Conservation (phyloP, 495 filamentous ascomycete species). For the Trypethelium eluteriae region DNA sequence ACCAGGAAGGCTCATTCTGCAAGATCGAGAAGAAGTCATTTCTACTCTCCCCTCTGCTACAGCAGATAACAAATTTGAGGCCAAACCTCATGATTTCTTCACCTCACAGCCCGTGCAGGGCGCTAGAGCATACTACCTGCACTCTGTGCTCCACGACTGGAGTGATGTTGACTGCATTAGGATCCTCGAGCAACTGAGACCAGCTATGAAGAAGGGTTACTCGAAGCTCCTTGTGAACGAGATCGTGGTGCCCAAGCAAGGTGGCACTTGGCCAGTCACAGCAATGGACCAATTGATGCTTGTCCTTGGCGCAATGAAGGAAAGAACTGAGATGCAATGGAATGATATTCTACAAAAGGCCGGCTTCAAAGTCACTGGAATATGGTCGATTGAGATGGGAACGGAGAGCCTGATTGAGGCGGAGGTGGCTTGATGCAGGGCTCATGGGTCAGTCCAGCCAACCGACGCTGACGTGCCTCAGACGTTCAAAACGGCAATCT, state of each 20-base stretch:
- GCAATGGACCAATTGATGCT: slow-evolving; percentile 45
- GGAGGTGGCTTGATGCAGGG: not conserved
- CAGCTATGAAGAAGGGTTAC: slow-evolving; percentile 44
- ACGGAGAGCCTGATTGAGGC: slow-evolving; percentile 1
- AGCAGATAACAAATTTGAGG: slow-evolving; percentile 2
- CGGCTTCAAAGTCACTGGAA: not conserved
- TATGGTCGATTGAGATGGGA: not conserved
- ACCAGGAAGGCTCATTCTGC: slow-evolving; percentile 42
- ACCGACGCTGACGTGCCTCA: too few relatives aligned
- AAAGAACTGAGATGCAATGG: slow-evolving; percentile 1
- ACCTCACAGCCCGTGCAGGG: slow-evolving; percentile 44
- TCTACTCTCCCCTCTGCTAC: slow-evolving; percentile 31
- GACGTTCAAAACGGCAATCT: too few relatives aligned
- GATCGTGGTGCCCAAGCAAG: slow-evolving; percentile 42
- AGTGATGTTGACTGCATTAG: slow-evolving; percentile 10
- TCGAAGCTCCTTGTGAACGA: slow-evolving; percentile 47
- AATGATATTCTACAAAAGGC: not conserved
- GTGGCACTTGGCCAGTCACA: slow-evolving; percentile 38
- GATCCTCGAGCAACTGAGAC: slow-evolving; percentile 16
- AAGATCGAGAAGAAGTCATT: slow-evolving; percentile 43
- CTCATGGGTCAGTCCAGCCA: too few relatives aligned
- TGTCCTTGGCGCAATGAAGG: slow-evolving; percentile 23
- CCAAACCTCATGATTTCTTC: slow-evolving; percentile 43
- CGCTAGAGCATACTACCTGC: slow-evolving; percentile 34
- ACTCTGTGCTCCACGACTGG: slow-evolving; percentile 24